Conservation (phyloP, 208 protist genomes). For the Wallacemonas sp. region DNA sequence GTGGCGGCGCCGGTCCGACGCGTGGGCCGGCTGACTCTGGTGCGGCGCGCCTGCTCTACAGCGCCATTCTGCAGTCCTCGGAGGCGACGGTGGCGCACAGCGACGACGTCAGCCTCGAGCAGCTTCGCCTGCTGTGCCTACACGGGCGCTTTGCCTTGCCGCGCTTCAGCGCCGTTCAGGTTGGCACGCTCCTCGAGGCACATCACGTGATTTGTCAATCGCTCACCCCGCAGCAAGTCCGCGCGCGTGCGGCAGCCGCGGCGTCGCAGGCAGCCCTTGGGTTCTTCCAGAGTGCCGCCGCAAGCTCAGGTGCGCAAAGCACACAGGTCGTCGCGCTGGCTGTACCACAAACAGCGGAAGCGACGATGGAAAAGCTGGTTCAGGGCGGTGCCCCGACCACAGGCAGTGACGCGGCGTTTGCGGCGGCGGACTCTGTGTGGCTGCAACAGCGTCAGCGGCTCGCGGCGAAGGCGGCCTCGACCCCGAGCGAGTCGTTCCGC, state of each 20-base stretch:
- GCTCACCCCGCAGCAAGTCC: constrained; percentile 1
- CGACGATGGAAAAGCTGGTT: too few species aligned
- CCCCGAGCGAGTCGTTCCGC: constrained; percentile 56
- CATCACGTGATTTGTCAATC: constrained; percentile 10
- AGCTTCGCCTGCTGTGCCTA: constrained; percentile 44
- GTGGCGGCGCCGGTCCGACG: too few species aligned
- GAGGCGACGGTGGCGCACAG: background rate
- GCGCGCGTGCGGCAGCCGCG: background rate
- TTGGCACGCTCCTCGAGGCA: background rate
- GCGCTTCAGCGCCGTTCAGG: constrained; percentile 25
- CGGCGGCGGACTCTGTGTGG: constrained; percentile 46
- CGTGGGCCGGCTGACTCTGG: too few species aligned
- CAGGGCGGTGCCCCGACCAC: too few species aligned
- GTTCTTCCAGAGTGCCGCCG: constrained; percentile 16
- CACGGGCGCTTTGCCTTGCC: constrained; percentile 73
- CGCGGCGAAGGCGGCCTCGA: constrained; percentile 45
- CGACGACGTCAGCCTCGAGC: background rate
- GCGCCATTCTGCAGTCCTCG: constrained; percentile 12
- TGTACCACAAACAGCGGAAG: too few species aligned
- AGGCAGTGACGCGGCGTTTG: constrained; percentile 30
- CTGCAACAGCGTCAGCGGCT: constrained; percentile 38
- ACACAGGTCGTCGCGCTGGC: constrained; percentile 9
- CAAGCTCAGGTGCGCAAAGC: constrained; percentile 2
- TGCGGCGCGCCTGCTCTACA: constrained; percentile 45
- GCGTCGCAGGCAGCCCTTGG: constrained; percentile 17